Percentiles rank a stretch among this genome's conserved stretches.
phyloP scores from a whole-genome alignment of 2,329 filamentous ascomycete species.

The Xylariaceae sp. region DNA sequence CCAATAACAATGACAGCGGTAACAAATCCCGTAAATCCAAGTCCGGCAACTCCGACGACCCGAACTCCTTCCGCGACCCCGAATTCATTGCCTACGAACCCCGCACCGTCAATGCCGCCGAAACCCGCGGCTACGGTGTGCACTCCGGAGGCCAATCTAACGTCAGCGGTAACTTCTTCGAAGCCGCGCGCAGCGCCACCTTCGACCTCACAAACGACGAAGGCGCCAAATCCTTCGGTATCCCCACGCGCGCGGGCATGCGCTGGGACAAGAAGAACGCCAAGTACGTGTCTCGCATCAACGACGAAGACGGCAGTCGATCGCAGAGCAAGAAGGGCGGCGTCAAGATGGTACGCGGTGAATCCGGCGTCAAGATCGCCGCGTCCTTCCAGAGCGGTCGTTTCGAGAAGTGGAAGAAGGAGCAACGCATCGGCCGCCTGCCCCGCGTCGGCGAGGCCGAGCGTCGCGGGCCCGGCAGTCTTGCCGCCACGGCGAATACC shows the following conservation, averaged over 20 bases:
- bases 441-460: conserved; percentile 82
- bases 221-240: conserved; percentile 69
- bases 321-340: conserved; percentile 46
- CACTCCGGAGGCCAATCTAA: conserved; percentile 66
- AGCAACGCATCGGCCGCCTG: conserved; percentile 72
- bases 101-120: conserved; percentile 69
- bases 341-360: conserved; percentile 66
- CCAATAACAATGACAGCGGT: conserved; percentile 45
- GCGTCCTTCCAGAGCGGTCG: conserved; percentile 88
- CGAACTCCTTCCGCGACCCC: conserved; percentile 60
- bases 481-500: conserved; percentile 28
- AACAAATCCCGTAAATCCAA: conserved; percentile 36
- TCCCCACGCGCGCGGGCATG: conserved; percentile 68
- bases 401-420: conserved; percentile 87
- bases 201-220: conserved; percentile 96
- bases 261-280: conserved; percentile 96
- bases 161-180: conserved; percentile 66
- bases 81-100: conserved; percentile 98
- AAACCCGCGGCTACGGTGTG: conserved; percentile 90
- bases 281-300: conserved; percentile 87
- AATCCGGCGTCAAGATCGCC: conserved; percentile 93
- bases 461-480: conserved; percentile 36
- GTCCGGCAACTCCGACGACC: conserved; percentile 5
- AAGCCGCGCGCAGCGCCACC: conserved; percentile 76
- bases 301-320: conserved; percentile 89